Percentiles rank a stretch among this genome's conserved stretches.
These are phyloP conservation scores for Saccharomycopsis hybrid DNA, from an alignment of 1,139 yeast species.

Conservation along the genomic window DNA sequence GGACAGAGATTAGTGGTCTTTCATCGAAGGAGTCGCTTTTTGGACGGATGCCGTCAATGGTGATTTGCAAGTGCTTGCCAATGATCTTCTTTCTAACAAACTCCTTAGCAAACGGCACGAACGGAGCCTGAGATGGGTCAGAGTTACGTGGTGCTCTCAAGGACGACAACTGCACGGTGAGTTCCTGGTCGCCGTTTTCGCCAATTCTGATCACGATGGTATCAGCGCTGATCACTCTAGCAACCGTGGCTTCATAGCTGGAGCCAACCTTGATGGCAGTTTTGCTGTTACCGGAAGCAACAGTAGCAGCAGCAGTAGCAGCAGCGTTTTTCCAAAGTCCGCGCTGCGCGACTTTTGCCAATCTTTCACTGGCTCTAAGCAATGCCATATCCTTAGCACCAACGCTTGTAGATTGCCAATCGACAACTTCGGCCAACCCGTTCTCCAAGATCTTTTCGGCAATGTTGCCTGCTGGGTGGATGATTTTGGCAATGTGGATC, in stretches of 20 bases:
- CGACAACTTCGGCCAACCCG: slow-evolving; percentile 72
- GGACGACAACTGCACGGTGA: slow-evolving; percentile 54
- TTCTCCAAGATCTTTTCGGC: slow-evolving; percentile 58
- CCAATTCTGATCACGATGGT: slow-evolving; percentile 44
- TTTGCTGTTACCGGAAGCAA: slow-evolving; percentile 14
- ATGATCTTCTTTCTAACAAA: slow-evolving; percentile 61
- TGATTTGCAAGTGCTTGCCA: slow-evolving; percentile 59
- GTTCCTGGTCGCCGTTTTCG: slow-evolving; percentile 31
- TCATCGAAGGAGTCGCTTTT: slow-evolving; percentile 59
- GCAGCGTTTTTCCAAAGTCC: slow-evolving; percentile 53
- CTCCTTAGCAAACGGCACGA: slow-evolving; percentile 63
- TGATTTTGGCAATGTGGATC: slow-evolving; percentile 50
- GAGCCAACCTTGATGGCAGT: slow-evolving; percentile 36
- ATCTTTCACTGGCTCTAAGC: slow-evolving; percentile 59
- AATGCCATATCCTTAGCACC: slow-evolving; percentile 60
- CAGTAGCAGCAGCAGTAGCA: slow-evolving; percentile 25
- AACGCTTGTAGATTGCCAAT: slow-evolving; percentile 73
- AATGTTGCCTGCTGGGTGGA: slow-evolving; percentile 73
- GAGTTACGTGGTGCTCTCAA: slow-evolving; percentile 64
- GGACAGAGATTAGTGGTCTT: slow-evolving; percentile 57
- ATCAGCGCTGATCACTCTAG: slow-evolving; percentile 63
- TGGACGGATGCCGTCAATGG: slow-evolving; percentile 61
- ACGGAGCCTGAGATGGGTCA: slow-evolving; percentile 53
- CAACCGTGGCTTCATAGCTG: slow-evolving; percentile 46
- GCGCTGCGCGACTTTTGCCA: slow-evolving; percentile 55